phyloP scores from a whole-genome alignment of 75 land plant species.

The Adiantum capillusveneris region DNA sequence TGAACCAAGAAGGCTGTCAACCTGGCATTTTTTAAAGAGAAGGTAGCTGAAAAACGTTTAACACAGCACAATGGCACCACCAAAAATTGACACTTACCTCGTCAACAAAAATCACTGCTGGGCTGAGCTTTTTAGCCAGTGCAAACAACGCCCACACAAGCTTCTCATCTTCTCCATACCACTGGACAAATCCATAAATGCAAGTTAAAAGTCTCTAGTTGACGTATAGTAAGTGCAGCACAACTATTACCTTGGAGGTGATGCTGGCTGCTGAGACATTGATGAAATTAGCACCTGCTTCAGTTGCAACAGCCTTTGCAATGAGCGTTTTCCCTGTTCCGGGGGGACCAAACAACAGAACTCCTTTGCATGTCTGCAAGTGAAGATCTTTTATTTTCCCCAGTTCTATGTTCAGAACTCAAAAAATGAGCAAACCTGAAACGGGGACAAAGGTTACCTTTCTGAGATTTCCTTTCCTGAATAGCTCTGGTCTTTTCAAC shows the following conservation, averaged over 20 bases:
- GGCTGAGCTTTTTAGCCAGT: slow-evolving; percentile 90
- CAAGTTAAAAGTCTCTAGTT: not conserved
- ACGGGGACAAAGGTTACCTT: slow-evolving; percentile 49
- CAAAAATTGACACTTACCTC: slow-evolving; percentile 46
- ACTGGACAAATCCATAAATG: slow-evolving; percentile 30
- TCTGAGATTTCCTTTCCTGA: slow-evolving; percentile 76
- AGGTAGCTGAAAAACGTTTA: not conserved
- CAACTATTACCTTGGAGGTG: slow-evolving; percentile 71
- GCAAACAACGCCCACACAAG: slow-evolving; percentile 94
- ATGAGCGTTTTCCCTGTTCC: slow-evolving; percentile 49
- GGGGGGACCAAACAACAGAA: slow-evolving; percentile 44
- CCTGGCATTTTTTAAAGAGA: slow-evolving; percentile 39
- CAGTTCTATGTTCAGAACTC: too few species aligned
- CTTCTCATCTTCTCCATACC: slow-evolving; percentile 99
- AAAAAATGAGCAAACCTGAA: too few species aligned
- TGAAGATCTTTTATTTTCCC: too few species aligned
- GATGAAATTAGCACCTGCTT: slow-evolving; percentile 54
- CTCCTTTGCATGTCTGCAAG: slow-evolving; percentile 49
- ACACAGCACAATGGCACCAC: too few species aligned
- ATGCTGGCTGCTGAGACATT: slow-evolving; percentile 51
- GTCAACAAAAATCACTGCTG: slow-evolving; percentile 93
- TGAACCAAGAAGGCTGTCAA: slow-evolving; percentile 92
- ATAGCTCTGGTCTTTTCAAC: slow-evolving; percentile 87
- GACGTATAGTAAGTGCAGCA: too few species aligned
- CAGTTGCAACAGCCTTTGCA: slow-evolving; percentile 53